Evolutionary conservation across 108 stramenopile species (phyloP).

Genomic region (Poteriospumella lacustris): DNA sequence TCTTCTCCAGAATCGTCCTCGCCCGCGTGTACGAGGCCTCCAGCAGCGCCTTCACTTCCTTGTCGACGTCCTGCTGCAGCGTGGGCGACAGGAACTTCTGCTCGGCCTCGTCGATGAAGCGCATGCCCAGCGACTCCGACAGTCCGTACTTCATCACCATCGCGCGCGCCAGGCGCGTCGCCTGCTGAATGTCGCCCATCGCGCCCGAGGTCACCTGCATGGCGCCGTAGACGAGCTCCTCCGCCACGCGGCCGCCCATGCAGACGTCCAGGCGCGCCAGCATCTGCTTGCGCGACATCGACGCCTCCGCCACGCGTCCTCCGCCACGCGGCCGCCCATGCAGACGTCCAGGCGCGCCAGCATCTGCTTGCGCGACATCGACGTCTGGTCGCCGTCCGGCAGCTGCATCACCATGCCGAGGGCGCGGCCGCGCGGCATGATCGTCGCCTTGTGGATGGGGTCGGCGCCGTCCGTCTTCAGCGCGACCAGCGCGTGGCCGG

Average conservation of each 20-base stretch:
- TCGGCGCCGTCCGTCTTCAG: conserved; percentile 42
- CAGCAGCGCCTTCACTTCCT: conserved; percentile 72
- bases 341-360: background rate
- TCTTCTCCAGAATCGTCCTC: conserved; percentile 62
- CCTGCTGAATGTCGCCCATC: conserved; percentile 91
- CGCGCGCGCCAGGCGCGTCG: conserved; percentile 61
- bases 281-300: conserved; percentile 79
- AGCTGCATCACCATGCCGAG: conserved; percentile 77
- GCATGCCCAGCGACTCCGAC: too few species aligned
- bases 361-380: conserved; percentile 47
- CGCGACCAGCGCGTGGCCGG: conserved; percentile 87
- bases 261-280: conserved; percentile 79
- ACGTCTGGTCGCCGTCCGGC: conserved; percentile 83
- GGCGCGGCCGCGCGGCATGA: conserved; percentile 80
- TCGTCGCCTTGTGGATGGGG: conserved; percentile 78
- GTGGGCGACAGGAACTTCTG: background rate
- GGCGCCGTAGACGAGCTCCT: conserved; percentile 90
- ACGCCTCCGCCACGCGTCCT: conserved; percentile 53
- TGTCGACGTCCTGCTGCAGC: conserved; percentile 67
- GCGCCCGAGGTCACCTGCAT: conserved; percentile 92
- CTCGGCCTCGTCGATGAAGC: too few species aligned
- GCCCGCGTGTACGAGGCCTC: conserved; percentile 70
- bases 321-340: background rate
- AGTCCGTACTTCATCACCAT: conserved; percentile 60
- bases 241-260: conserved; percentile 90